A percentile compares a stretch with the other conserved stretches of the same genome.
These are phyloP conservation scores for Eleusine indica DNA, from an alignment of 176 grass and related monocot genomes.

Conservation along the genomic window DNA sequence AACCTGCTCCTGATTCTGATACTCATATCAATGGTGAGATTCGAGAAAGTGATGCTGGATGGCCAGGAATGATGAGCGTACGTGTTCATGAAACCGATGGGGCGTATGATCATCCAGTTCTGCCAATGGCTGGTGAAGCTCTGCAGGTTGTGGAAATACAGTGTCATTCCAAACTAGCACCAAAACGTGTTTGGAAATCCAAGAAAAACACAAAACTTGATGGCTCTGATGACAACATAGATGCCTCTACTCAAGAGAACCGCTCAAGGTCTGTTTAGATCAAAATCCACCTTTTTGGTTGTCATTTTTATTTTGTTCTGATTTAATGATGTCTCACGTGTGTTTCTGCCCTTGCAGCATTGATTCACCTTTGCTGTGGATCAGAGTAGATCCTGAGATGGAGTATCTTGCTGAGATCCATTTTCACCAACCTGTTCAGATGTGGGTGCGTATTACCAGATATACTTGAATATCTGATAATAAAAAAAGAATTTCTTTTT, in stretches of 20 bases:
- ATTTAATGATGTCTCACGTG: conserved; percentile 25
- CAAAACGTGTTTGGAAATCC: conserved; percentile 83
- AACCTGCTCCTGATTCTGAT: conserved; percentile 53
- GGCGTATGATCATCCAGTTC: conserved; percentile 86
- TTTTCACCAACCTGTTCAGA: conserved; percentile 95
- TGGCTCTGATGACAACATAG: conserved; percentile 94
- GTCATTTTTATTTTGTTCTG: neutral
- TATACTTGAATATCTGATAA: conserved; percentile 17
- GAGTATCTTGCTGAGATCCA: conserved; percentile 97
- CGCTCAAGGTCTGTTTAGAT: conserved; percentile 65
- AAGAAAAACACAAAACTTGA: conserved; percentile 85
- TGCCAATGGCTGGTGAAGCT: conserved; percentile 86
- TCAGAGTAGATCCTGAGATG: conserved; percentile 96
- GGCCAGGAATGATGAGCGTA: conserved; percentile 99
- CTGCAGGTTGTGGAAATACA: conserved; percentile 95
- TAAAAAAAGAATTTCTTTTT: neutral
- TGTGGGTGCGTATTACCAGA: conserved; percentile 77
- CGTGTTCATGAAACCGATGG: conserved; percentile 93
- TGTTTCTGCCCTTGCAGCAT: conserved; percentile 53
- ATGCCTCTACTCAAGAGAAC: conserved; percentile 77
- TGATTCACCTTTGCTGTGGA: conserved; percentile 92
- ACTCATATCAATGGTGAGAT: conserved; percentile 56
- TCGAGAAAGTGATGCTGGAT: conserved; percentile 76
- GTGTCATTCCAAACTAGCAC: conserved; percentile 86
- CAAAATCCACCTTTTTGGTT: neutral